These are phyloP conservation scores for Xylaria curta DNA, from an alignment of 495 filamentous ascomycete genomes.

Conservation along the genomic window DNA sequence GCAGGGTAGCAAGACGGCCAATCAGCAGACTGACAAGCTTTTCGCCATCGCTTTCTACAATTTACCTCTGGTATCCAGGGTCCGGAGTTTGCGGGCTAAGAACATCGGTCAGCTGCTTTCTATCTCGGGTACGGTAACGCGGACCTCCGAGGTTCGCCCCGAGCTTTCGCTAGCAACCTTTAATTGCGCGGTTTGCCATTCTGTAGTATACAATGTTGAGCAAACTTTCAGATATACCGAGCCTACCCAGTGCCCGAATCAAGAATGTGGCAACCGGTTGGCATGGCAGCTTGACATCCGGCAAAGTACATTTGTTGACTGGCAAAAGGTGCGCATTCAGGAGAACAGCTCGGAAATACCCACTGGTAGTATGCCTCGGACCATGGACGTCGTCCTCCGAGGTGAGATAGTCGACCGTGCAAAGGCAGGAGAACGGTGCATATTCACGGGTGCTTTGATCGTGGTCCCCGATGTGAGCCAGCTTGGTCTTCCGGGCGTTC, in stretches of 20 bases:
- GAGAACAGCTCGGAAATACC: slow-evolving; percentile 98
- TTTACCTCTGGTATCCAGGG: slow-evolving; percentile 87
- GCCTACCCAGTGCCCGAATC: slow-evolving; percentile 92
- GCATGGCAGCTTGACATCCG: slow-evolving; percentile 95
- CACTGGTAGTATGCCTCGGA: slow-evolving; percentile 97
- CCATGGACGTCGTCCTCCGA: slow-evolving; percentile 96
- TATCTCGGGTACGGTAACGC: slow-evolving; percentile 94
- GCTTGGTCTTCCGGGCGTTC: slow-evolving; percentile 85
- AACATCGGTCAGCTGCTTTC: slow-evolving; percentile 92
- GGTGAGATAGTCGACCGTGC: slow-evolving; percentile 97
- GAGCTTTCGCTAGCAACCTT: slow-evolving; percentile 94
- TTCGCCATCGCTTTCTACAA: slow-evolving; percentile 98
- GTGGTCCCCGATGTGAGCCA: slow-evolving; percentile 98
- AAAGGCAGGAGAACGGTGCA: slow-evolving; percentile 96
- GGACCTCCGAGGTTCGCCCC: slow-evolving; percentile 94
- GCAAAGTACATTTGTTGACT: slow-evolving; percentile 97
- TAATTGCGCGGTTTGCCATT: slow-evolving; percentile 83
- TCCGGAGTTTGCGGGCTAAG: slow-evolving; percentile 86
- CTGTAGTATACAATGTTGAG: slow-evolving; percentile 85
- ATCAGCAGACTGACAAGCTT: slow-evolving; percentile 95
- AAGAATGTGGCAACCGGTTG: slow-evolving; percentile 84
- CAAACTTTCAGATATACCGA: slow-evolving; percentile 98
- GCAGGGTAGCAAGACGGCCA: slow-evolving; percentile 72
- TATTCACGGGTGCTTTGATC: slow-evolving; percentile 95
- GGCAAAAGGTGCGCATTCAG: slow-evolving; percentile 97